Evolutionary conservation across 306 rosid genomes (phyloP), one percentile per base, ranked within the genome.

Genomic region (Lupinus albus): DNA sequence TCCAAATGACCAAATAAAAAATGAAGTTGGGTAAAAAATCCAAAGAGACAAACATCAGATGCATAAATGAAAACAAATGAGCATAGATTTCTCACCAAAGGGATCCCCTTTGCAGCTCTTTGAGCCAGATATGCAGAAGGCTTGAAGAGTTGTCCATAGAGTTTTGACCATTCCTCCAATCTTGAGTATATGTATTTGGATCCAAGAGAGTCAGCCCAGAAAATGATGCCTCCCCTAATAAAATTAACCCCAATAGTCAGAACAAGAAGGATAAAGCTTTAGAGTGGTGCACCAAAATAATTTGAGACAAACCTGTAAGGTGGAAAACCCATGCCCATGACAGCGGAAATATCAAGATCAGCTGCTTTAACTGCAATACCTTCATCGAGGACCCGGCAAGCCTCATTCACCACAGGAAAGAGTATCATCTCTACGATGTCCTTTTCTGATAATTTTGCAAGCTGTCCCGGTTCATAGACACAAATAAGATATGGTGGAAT

Each of bases 251-350:
- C 52, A 49, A 36, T 71, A 51, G 53, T 73, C 66, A 83, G 62
- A 17, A 63, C 55, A 61, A 14, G 11, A 42, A 42, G 47, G 21
- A 1, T 3, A n/a, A 49, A 69, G 49, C 14, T 50, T 11, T 38
- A 12, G 48, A 42, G 57, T 55, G 70, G 58, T 17, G 25, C 41
- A 32, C 47, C 41, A 30, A 64, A 65, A 42, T 16, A 33, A 36
- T 45, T 48, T 14, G 7, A 64, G 25, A 78, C 83, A 68, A 63
- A 93, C 99, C 99, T 90, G 94, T 93, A 90, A 39, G 96, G 80
- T 47, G 99, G 99, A 74, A 93, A 93, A 28, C 99, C 99, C 99
- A 93, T 90, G 74, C 95, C 99, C 95, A 85, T 88, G 80, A 90
- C 76, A 13, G 87, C 70, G 66, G 97, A 76, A 66, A 93, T 84